A percentile compares a stretch with the other conserved stretches of the same genome.
Evolutionary conservation across 306 rosid genomes (phyloP).

Genomic region (Inga leiocalycina): DNA sequence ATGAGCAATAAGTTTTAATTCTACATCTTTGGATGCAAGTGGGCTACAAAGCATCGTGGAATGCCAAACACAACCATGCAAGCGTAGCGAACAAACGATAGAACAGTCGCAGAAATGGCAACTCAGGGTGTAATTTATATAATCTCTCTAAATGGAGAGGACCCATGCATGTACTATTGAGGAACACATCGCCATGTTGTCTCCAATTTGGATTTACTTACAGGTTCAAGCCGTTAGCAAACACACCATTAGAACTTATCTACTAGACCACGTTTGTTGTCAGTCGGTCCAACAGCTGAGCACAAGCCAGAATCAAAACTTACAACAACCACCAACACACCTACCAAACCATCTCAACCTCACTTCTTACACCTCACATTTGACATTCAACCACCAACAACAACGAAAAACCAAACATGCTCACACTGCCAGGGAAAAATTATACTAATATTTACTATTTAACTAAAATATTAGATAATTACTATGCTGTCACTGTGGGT

Average conservation of each 20-base stretch:
- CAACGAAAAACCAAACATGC: conserved; percentile 60
- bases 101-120: background rate
- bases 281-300: conserved; percentile 84
- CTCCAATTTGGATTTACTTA: conserved; percentile 61
- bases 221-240: conserved; percentile 70
- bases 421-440: conserved; percentile 76
- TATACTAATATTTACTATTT: conserved; percentile 56
- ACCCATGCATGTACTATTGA: background rate
- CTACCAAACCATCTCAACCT: conserved; percentile 62
- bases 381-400: conserved; percentile 47
- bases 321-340: conserved; percentile 51
- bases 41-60: background rate
- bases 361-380: conserved; percentile 71
- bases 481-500: conserved; percentile 64
- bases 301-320: conserved; percentile 67
- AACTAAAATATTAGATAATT: conserved; percentile 44
- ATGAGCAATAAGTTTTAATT: background rate
- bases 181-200: conserved; percentile 13
- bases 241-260: conserved; percentile 51
- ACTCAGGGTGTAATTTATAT: background rate
- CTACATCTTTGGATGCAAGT: background rate
- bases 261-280: conserved; percentile 53
- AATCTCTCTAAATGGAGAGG: background rate
- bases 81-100: background rate
- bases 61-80: background rate